Evolutionary conservation across 257 asterid genomes (phyloP).

Genomic region (Lycium barbarum): DNA sequence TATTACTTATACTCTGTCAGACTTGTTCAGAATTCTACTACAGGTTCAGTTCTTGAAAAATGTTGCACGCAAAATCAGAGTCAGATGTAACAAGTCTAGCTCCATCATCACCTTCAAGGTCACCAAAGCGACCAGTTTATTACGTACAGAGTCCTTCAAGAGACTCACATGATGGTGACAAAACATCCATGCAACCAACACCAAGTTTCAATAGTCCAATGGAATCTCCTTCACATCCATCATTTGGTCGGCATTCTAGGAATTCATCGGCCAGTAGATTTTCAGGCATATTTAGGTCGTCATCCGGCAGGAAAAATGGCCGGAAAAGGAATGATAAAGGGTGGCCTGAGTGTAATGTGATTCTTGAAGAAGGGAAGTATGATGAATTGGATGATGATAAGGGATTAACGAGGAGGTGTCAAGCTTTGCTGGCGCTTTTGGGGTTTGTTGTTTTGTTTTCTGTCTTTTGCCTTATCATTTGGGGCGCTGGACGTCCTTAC

Average conservation of each 20-base stretch:
- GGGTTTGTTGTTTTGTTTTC: constrained; percentile 77
- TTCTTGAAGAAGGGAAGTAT: constrained; percentile 83
- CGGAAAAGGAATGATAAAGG: constrained; percentile 90
- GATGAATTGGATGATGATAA: constrained; percentile 75
- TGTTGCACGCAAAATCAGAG: constrained; percentile 91
- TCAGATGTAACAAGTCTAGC: constrained; percentile 93
- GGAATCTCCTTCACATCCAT: constrained; percentile 98
- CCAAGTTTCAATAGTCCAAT: constrained; percentile 85
- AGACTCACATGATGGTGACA: constrained; percentile 93
- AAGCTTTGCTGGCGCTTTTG: constrained; percentile 68
- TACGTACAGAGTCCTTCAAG: constrained; percentile 97
- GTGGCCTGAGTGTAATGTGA: constrained; percentile 97
- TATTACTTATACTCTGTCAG: background rate
- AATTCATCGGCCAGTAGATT: constrained; percentile 89
- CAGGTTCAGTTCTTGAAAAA: constrained; percentile 20
- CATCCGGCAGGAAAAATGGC: constrained; percentile 78
- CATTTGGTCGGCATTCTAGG: constrained; percentile 92
- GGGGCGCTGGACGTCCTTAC: constrained; percentile 93
- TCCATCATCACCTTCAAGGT: constrained; percentile 92
- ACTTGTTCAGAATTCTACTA: background rate
- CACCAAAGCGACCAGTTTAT: constrained; percentile 85
- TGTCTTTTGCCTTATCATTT: constrained; percentile 83
- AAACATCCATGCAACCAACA: constrained; percentile 84
- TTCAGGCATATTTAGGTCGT: constrained; percentile 93
- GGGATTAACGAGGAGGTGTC: constrained; percentile 68